Evolutionary conservation across 306 rosid genomes (phyloP).

Genomic region (Medicago arabica): DNA sequence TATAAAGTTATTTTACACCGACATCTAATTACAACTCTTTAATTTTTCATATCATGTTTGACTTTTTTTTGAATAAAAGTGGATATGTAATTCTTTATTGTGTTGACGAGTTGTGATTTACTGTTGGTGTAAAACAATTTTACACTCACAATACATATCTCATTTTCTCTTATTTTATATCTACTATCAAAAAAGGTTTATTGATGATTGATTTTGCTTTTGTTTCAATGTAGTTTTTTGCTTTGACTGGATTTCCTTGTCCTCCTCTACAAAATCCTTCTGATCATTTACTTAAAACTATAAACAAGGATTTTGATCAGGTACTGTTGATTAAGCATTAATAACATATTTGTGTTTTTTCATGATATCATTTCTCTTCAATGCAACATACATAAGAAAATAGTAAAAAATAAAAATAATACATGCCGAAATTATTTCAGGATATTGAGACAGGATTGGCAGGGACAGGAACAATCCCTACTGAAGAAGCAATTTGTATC

Average conservation of each 20-base stretch:
- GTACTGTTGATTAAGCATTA: constrained; percentile 31
- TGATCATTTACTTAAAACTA: constrained; percentile 72
- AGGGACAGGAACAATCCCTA: constrained; percentile 21
- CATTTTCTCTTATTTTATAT: background rate
- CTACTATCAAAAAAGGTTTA: background rate
- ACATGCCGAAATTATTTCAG: constrained; percentile 10
- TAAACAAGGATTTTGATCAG: constrained; percentile 73
- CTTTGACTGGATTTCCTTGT: constrained; percentile 69
- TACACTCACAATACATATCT: background rate
- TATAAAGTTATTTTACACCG: background rate
- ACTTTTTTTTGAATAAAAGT: too few species aligned
- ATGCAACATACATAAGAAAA: background rate
- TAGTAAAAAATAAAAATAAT: background rate
- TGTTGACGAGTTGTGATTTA: background rate
- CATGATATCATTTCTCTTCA: background rate
- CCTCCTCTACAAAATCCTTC: constrained; percentile 64
- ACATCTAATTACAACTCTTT: background rate
- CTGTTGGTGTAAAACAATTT: background rate
- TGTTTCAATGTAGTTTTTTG: constrained; percentile 55
- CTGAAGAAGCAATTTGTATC: constrained; percentile 42
- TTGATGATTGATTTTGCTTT: background rate
- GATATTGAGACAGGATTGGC: constrained; percentile 38
- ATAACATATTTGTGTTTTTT: background rate
- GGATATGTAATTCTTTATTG: background rate
- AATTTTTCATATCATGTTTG: too few species aligned